Conservation (phyloP, 2,329 filamentous ascomycete genomes). For the Colletotrichum gigasporum region DNA sequence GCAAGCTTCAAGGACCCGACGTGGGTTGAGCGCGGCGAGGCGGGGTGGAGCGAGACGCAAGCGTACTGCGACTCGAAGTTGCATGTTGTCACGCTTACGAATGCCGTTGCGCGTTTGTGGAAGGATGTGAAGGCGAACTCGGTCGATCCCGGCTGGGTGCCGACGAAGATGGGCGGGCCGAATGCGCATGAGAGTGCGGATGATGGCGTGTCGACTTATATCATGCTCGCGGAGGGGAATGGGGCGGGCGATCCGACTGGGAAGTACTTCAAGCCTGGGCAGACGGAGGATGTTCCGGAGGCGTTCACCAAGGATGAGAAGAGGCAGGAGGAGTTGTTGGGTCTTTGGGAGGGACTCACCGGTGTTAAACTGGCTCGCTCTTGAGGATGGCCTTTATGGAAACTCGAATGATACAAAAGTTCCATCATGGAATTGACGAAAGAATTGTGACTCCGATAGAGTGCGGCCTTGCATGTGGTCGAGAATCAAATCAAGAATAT, state of each 20-base stretch:
- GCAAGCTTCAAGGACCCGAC: slow-evolving; percentile 48
- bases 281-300: slow-evolving; percentile 38
- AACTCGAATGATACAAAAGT: too few relatives aligned
- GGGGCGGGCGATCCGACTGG: slow-evolving; percentile 42
- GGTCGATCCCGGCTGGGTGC: slow-evolving; percentile 63
- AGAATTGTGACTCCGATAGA: too few relatives aligned
- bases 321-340: slow-evolving; percentile 55
- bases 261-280: slow-evolving; percentile 48
- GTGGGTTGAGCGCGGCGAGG: slow-evolving; percentile 40
- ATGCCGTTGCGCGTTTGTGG: slow-evolving; percentile 59
- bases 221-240: slow-evolving; percentile 54
- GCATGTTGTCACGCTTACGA: slow-evolving; percentile 64
- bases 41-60: slow-evolving; percentile 44
- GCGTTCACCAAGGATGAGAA: slow-evolving; percentile 46
- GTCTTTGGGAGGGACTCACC: slow-evolving; percentile 42
- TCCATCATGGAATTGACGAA: too few relatives aligned
- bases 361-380: slow-evolving; percentile 21
- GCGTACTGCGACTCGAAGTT: slow-evolving; percentile 64
- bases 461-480: too few relatives aligned
- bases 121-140: slow-evolving; percentile 52
- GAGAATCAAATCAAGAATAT: too few relatives aligned
- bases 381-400: too few relatives aligned
- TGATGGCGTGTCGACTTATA: slow-evolving; percentile 56
- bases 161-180: slow-evolving; percentile 62
- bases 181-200: slow-evolving; percentile 57